Evolutionary conservation across 208 protist genomes (phyloP), one percentile per base, ranked within the genome.

Genomic region (Wallacemonas collosoma): DNA sequence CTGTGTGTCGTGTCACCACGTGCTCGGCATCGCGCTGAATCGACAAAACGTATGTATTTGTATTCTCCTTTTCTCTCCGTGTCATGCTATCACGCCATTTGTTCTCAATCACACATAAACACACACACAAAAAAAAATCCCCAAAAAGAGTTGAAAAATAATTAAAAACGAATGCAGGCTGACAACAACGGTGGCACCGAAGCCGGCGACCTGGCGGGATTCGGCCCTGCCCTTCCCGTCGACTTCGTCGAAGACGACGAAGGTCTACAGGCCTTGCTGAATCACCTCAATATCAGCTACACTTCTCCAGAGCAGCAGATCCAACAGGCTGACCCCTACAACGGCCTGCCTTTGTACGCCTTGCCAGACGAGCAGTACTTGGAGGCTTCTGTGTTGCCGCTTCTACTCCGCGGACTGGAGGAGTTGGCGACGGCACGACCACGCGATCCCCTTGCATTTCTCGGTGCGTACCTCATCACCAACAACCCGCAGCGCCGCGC

Each of bases 401-500:
- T 96, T 35, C 79, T 96, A 55, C 71, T 96, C 64, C 88, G 84
- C 38, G 92, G 85, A 17, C 57, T 96, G 44, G 86, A 95, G 76
- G 89, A 87, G 73, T 67, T 95, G n/a, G 86, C 79, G 39, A 66
- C 63, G 55, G 77, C 70, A 1, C 89, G 87, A 2, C 92, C 92
- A 17, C 72, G 75, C 9, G 92, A 96, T 77, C 82, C 92, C 14
- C 75, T 96, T 40, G 88, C 87, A 15, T 96, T 95, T 73, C 73
- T 96, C 14, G 92, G 84, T 7, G 89, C 90, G 38, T 96, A 92
- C 73, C 61, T 96, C 45, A 58, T 95, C 53, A 80, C 64, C 69
- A 96, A 94, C 80, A 96, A 96, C 72, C 92, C 92, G 50, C 92
- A 96, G 76, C 65, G 76, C 38, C 43, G 15, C 43, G 69, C 80